phyloP scores from a whole-genome alignment of 331 rosid species.

The Dryas integrifolia region DNA sequence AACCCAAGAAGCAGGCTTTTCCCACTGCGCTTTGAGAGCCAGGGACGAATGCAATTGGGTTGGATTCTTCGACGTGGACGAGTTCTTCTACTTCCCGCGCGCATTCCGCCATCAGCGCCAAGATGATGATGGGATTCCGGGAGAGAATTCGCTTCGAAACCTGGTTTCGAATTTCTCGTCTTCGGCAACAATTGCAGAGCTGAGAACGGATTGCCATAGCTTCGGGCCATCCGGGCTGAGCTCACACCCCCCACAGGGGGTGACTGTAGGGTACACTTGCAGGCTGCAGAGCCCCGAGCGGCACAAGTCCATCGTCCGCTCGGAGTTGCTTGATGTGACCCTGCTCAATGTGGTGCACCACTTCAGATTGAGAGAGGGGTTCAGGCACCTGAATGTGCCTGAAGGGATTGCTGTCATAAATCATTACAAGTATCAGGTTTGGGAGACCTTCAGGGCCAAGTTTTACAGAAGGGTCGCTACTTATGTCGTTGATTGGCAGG shows the following conservation, averaged over 20 bases:
- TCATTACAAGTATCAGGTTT: conserved; percentile 94
- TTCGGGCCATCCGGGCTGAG: conserved; percentile 92
- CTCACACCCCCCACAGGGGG: conserved; percentile 58
- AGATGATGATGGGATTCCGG: conserved; percentile 34
- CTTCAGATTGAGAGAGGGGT: conserved; percentile 64
- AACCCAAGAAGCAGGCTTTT: conserved; percentile 95
- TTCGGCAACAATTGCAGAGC: conserved; percentile 52
- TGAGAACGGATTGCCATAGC: conserved; percentile 80
- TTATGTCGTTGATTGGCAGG: conserved; percentile 90
- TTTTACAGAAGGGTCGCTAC: conserved; percentile 93
- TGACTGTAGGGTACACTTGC: conserved; percentile 78
- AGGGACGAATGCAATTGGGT: conserved; percentile 90
- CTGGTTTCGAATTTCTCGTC: conserved; percentile 56
- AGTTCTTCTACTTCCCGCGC: conserved; percentile 73
- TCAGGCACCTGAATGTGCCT: conserved; percentile 39
- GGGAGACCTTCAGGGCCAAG: conserved; percentile 82
- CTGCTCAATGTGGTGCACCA: conserved; percentile 90
- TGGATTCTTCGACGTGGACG: conserved; percentile 92
- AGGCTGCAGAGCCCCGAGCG: conserved; percentile 64
- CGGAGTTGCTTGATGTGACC: conserved; percentile 59
- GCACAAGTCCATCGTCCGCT: conserved; percentile 84
- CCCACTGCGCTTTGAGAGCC: conserved; percentile 83
- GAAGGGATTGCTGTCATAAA: conserved; percentile 57
- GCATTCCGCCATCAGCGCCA: conserved; percentile 32
- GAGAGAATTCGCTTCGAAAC: conserved; percentile 52